Conservation (phyloP, 2,329 filamentous ascomycete genomes). For the Aspergillus japonicus region DNA sequence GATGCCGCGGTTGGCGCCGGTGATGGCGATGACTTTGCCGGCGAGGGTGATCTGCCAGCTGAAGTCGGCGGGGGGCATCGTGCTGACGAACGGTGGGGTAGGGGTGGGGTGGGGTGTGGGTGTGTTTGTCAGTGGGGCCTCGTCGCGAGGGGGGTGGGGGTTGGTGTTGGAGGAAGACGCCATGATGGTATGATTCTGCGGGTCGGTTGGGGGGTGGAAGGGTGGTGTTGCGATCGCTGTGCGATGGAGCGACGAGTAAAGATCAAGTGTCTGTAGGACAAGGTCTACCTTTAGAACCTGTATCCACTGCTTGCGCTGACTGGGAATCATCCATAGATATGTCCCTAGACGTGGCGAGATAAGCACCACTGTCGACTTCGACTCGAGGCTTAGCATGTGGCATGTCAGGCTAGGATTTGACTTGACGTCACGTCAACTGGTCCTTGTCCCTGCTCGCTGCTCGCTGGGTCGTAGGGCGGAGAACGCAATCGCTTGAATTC, state of each 20-base stretch:
- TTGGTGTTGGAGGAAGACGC: background rate
- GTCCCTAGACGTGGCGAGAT: too few relatives aligned
- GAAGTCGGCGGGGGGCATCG: constrained; percentile 43
- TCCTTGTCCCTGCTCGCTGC: background rate
- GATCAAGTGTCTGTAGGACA: too few relatives aligned
- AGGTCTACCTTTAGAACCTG: too few relatives aligned
- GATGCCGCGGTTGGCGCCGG: constrained; percentile 40
- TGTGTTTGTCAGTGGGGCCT: background rate
- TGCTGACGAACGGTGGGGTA: constrained; percentile 33
- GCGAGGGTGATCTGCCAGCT: constrained; percentile 48
- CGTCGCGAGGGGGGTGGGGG: background rate
- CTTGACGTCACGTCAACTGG: background rate
- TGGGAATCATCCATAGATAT: too few relatives aligned
- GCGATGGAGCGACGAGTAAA: too few relatives aligned
- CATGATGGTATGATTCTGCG: background rate
- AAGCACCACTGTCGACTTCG: background rate
- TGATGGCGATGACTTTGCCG: constrained; percentile 40
- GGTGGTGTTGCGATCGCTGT: too few relatives aligned
- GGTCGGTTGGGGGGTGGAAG: too few relatives aligned
- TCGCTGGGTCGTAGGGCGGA: background rate
- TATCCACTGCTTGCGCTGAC: too few relatives aligned
- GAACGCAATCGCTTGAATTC: background rate
- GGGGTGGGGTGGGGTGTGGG: background rate
- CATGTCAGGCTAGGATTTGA: background rate
- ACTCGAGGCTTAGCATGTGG: background rate